Evolutionary conservation across 768 basidiomycete species (phyloP), one percentile per base, ranked within the genome.

Genomic region (Paxillus involutus): DNA sequence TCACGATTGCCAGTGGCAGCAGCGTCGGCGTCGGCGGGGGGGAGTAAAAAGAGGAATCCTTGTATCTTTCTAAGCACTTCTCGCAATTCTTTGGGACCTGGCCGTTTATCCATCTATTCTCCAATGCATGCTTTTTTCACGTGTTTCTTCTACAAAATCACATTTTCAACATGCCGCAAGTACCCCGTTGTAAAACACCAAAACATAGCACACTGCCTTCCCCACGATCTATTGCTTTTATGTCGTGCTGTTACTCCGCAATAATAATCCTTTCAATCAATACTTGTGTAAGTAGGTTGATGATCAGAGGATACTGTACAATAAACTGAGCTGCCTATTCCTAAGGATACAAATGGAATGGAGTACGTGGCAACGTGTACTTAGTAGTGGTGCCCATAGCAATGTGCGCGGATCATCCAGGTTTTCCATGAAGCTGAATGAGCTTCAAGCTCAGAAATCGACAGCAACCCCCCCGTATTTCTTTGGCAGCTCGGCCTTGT

Each of bases 401-500:
- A 35, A 13, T 35, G 10, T 9, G 8, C 2, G 35, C 35, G 35
- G 35, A 35, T 35, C 13, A 26, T 26, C 26, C 26, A 14, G 35
- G 35, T 35, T 35, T 12, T 12, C 35, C 12, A 3, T 12, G 13
- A 10, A 7, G 8, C 9, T 11, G 32, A 32, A 32, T 32, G 32
- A 35, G 35, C 35, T 6, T 14, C 35, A 14, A 35, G 13, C 35
- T 65, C 58, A 85, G 53, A 86, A 85, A 17, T 68, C 81, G 2
- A 80, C 74, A 6, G 80, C 84, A 24, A 75, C 71, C 7, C 91
- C 91, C 9, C 91, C 91, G 59, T 92, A 93, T 44, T 79, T 73
- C 70, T 75, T 72, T 1, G 90, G 91, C 37, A 93, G 74, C 61
- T 91, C 70, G 4, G 76, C 70, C 6, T 69, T 69, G 39, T 82